These are phyloP conservation scores for Senna siamea DNA, from an alignment of 306 rosid genomes.

Conservation along the genomic window DNA sequence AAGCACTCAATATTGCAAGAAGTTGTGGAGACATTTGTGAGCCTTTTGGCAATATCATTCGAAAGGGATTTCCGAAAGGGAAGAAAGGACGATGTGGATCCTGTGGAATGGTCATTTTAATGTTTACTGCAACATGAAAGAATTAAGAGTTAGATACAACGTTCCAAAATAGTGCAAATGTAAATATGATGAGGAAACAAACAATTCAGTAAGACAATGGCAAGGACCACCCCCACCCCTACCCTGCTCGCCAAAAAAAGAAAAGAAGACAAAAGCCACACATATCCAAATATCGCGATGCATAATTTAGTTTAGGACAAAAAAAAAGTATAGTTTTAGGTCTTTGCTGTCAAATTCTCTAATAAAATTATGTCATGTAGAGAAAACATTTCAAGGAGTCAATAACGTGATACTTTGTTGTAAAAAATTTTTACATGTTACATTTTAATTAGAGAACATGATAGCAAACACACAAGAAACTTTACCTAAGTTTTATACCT, in stretches of 20 bases:
- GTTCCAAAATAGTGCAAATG: constrained; percentile 13
- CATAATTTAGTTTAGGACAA: background rate
- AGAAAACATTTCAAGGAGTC: background rate
- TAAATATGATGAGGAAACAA: background rate
- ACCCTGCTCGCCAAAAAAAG: too few species aligned
- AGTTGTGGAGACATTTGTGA: constrained; percentile 63
- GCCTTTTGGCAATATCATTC: constrained; percentile 62
- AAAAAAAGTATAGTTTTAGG: too few species aligned
- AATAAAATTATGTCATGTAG: background rate
- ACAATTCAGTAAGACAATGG: too few species aligned
- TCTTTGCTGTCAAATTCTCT: background rate
- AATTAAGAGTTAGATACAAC: background rate
- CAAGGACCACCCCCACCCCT: too few species aligned
- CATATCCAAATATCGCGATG: background rate
- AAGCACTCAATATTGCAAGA: constrained; percentile 48
- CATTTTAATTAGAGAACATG: too few species aligned
- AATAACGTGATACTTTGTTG: background rate
- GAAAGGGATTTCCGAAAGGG: constrained; percentile 82
- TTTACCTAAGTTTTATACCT: too few species aligned
- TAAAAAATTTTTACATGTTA: too few species aligned
- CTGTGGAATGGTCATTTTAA: constrained; percentile 71
- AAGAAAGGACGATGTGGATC: constrained; percentile 72
- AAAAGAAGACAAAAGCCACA: too few species aligned
- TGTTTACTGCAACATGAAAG: constrained; percentile 41
- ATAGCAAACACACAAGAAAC: too few species aligned